phyloP scores from a whole-genome alignment of 2,329 filamentous ascomycete genomes.

The Aureobasidium uvarum region DNA sequence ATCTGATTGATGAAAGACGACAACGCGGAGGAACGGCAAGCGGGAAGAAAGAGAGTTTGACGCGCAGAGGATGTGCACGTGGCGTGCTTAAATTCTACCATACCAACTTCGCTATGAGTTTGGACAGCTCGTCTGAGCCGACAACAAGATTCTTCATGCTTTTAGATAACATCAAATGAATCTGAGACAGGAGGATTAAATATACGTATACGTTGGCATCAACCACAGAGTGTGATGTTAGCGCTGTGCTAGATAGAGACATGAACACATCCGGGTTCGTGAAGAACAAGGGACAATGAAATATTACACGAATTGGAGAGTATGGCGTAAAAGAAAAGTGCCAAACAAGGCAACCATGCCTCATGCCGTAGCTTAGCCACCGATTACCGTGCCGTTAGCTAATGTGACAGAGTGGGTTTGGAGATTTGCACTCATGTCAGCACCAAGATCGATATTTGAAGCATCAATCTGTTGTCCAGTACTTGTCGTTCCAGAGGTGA shows the following conservation, averaged over 20 bases:
- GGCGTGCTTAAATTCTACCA: background rate
- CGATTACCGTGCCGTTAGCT: constrained; percentile 34
- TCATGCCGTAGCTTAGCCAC: constrained; percentile 22
- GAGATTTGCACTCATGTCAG: constrained; percentile 34
- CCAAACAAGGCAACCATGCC: background rate
- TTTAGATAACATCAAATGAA: background rate
- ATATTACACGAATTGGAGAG: background rate
- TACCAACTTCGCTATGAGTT: background rate
- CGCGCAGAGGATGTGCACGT: constrained; percentile 2
- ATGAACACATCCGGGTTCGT: background rate
- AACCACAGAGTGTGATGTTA: background rate
- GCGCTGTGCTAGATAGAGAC: background rate
- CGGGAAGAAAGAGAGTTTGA: background rate
- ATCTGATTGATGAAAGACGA: background rate
- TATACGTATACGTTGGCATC: background rate
- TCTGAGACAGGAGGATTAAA: background rate
- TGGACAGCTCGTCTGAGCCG: background rate
- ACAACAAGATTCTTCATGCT: background rate
- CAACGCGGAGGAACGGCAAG: background rate
- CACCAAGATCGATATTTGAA: constrained; percentile 35
- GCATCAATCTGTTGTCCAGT: constrained; percentile 30
- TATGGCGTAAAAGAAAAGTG: background rate
- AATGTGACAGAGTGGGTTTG: constrained; percentile 28
- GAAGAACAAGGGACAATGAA: background rate
- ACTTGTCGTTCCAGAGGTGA: constrained; percentile 31